These are phyloP conservation scores for Dryas drummondii DNA, from an alignment of 306 rosid species.

Conservation along the genomic window DNA sequence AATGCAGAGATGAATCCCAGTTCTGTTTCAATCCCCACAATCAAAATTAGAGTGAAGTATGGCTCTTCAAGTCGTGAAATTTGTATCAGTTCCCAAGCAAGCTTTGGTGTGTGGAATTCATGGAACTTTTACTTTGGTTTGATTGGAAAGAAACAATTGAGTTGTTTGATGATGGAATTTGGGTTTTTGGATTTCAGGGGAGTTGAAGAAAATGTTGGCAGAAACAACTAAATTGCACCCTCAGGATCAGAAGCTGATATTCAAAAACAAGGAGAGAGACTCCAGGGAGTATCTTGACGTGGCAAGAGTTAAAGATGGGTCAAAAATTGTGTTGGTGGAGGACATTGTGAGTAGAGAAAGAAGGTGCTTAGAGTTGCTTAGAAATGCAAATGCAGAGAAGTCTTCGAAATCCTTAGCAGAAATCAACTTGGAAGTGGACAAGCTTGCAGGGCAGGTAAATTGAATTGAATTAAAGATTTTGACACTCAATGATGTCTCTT, in stretches of 20 bases:
- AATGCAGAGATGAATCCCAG: constrained; percentile 32
- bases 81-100: constrained; percentile 67
- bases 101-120: constrained; percentile 54
- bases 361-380: constrained; percentile 47
- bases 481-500: not conserved
- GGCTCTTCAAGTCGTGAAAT: constrained; percentile 56
- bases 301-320: constrained; percentile 64
- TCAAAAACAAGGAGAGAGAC: constrained; percentile 73
- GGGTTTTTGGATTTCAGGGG: constrained; percentile 50
- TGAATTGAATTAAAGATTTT: not conserved
- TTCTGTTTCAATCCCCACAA: constrained; percentile 34
- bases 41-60: constrained; percentile 66
- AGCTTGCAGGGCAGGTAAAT: constrained; percentile 57
- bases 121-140: not conserved
- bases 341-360: constrained; percentile 57
- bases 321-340: constrained; percentile 56
- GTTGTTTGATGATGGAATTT: not conserved
- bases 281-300: constrained; percentile 74
- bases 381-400: constrained; percentile 49
- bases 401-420: constrained; percentile 50
- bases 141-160: not conserved
- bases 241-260: constrained; percentile 66
- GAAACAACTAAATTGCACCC: constrained; percentile 62
- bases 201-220: constrained; percentile 78
- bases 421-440: constrained; percentile 55